Percentiles rank a stretch among this genome's conserved stretches.
phyloP scores from a whole-genome alignment of 2,329 filamentous ascomycete species.

The Xylaria sp. region DNA sequence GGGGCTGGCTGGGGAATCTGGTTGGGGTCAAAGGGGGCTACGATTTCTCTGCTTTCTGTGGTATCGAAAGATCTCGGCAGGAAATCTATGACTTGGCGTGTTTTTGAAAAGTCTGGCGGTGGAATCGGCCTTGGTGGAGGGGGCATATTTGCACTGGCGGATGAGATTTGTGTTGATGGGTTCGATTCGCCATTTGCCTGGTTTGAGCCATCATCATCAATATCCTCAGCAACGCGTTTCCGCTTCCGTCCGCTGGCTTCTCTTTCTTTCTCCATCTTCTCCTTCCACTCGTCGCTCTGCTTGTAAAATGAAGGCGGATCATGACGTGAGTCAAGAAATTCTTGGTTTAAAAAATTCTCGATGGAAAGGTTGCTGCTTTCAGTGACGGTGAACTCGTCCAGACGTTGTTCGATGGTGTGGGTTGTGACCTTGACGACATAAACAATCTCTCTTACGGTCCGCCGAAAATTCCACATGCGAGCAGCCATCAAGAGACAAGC shows the following conservation, averaged over 20 bases:
- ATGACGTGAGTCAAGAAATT: slow-evolving; percentile 76
- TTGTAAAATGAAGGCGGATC: slow-evolving; percentile 88
- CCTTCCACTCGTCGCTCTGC: slow-evolving; percentile 68
- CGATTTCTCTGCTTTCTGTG: slow-evolving; percentile 44
- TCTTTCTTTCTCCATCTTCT: slow-evolving; percentile 62
- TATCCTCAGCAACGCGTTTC: slow-evolving; percentile 55
- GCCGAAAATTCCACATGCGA: slow-evolving; percentile 97
- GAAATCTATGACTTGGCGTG: slow-evolving; percentile 48
- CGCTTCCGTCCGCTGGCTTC: slow-evolving; percentile 55
- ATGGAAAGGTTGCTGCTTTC: slow-evolving; percentile 87
- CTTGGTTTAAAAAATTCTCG: slow-evolving; percentile 80
- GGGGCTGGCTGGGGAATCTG: slow-evolving; percentile 44
- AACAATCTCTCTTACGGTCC: slow-evolving; percentile 93
- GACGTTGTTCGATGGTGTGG: slow-evolving; percentile 87
- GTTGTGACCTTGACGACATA: slow-evolving; percentile 98
- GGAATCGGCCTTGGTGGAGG: slow-evolving; percentile 49
- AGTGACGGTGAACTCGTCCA: slow-evolving; percentile 91
- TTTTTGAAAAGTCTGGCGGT: slow-evolving; percentile 47
- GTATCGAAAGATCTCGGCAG: slow-evolving; percentile 48
- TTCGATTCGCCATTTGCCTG: slow-evolving; percentile 31
- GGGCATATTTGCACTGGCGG: slow-evolving; percentile 46
- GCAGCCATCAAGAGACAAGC: slow-evolving; percentile 95
- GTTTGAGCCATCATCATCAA: slow-evolving; percentile 50
- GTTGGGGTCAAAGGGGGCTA: slow-evolving; percentile 48
- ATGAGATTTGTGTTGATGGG: slow-evolving; percentile 37